Evolutionary conservation across 2,329 filamentous ascomycete species (phyloP), one percentile per base, ranked within the genome.

Genomic region (Clonostachys solani): DNA sequence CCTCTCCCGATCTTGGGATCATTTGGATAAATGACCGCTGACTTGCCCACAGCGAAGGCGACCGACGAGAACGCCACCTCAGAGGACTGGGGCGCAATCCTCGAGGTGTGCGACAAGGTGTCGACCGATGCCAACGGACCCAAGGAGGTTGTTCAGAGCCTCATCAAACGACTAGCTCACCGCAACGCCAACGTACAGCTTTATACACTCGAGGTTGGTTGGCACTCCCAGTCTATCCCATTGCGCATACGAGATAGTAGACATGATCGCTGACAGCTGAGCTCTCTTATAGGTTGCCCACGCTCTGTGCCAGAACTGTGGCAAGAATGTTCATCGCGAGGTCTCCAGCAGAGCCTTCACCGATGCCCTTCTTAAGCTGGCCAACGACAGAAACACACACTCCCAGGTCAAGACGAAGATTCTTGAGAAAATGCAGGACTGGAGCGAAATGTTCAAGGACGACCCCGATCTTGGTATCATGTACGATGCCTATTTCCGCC

Each of bases 31-130:
- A 29, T 9, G 23, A 29, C 23, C 23, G 23, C 23, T 29, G 23
- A 29, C 23, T 29, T 29, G 23, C 23, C 38, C 52, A 47, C 52
- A 83, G 80, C 73, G 68, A 83, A 82, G 73, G 92, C 94, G 62
- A 99, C 94, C 48, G 94, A 99, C 70, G 94, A 99, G 78, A 99
- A 96, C 69, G 81, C 97, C 59, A 97, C 92, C 18, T 87, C 86
- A 33, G 81, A 95, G 63, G 81, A 85, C 63, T 85, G 81, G 81
- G 77, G 74, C 43, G 78, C 78, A 59, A 83, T 83, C 59, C 78
- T 83, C 63, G 78, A 82, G 61, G 76, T 83, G 45, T 83, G 79
- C 69, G 80, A 83, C 64, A 80, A 80, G 53, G 79, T 81, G 40
- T 62, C 70, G 17, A 66, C 65, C 56, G 78, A 83, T 52, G 55